These are phyloP conservation scores for Kalmanozyma brasiliensis DNA, from an alignment of 1,284 basidiomycete species.

Conservation along the genomic window DNA sequence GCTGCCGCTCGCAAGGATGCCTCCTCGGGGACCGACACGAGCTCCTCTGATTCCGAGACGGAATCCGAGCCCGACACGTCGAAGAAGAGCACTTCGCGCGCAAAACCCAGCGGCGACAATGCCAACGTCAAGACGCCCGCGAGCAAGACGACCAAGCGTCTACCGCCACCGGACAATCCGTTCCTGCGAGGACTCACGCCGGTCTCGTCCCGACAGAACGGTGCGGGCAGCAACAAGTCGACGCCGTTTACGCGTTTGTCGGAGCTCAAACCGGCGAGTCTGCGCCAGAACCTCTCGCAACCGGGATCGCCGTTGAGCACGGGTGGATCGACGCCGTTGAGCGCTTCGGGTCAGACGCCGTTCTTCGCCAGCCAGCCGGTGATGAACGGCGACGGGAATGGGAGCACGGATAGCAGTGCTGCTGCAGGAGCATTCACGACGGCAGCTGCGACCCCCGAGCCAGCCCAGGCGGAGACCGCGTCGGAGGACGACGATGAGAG, in stretches of 20 bases:
- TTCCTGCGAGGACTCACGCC: constrained; percentile 26
- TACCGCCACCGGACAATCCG: constrained; percentile 9
- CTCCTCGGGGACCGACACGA: constrained; percentile 2
- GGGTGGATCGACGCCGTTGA: constrained; percentile 20
- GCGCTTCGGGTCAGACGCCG: constrained; percentile 7
- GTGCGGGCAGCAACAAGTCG: constrained; percentile 15
- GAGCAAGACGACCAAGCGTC: constrained; percentile 8
- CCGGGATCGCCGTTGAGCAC: constrained; percentile 41
- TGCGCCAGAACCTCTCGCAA: constrained; percentile 54
- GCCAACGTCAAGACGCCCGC: constrained; percentile 7
- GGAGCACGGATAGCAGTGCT: background rate
- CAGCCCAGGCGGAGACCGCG: background rate
- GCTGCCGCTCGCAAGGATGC: constrained; percentile 1
- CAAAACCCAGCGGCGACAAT: background rate
- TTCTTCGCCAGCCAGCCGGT: constrained; percentile 24
- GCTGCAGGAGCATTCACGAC: background rate
- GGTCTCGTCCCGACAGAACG: constrained; percentile 6
- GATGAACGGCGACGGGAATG: constrained; percentile 1
- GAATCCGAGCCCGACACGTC: constrained; percentile 19
- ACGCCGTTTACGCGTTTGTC: constrained; percentile 51
- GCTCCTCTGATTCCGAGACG: constrained; percentile 18
- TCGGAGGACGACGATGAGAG: constrained; percentile 9
- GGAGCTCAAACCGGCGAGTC: constrained; percentile 47
- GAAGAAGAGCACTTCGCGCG: constrained; percentile 5
- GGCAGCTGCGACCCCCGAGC: background rate